Evolutionary conservation across 768 basidiomycete genomes (phyloP).

Genomic region (Paxillus involutus): DNA sequence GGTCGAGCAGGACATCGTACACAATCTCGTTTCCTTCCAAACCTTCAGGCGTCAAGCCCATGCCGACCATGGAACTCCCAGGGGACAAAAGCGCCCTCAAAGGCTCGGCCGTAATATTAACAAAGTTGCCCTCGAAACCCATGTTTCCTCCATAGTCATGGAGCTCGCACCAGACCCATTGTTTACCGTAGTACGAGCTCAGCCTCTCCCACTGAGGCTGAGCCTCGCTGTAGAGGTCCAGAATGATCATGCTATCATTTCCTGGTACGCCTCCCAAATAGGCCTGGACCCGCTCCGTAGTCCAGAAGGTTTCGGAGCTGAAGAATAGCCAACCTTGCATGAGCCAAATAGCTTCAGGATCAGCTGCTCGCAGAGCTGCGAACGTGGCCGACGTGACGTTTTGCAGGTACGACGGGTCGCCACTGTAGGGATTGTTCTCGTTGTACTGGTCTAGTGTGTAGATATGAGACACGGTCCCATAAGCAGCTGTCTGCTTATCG

Average conservation of each 20-base stretch:
- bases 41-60: conserved; percentile 40
- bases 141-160: conserved; percentile 40
- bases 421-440: conserved; percentile 39
- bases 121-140: conserved; percentile 38
- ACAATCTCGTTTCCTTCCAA: conserved; percentile 45
- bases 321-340: conserved; percentile 47
- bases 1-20: conserved; percentile 41
- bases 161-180: conserved; percentile 43
- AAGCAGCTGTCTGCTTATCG: conserved; percentile 35
- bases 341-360: conserved; percentile 41
- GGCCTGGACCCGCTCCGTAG: conserved; percentile 37
- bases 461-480: conserved; percentile 39
- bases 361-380: conserved; percentile 36
- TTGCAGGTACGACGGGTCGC: conserved; percentile 32
- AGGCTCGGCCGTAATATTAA: conserved; percentile 33
- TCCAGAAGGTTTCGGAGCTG: conserved; percentile 37
- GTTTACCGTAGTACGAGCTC: conserved; percentile 37
- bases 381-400: conserved; percentile 35
- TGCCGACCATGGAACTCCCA: conserved; percentile 36
- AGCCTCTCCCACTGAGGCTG: conserved; percentile 43
- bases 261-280: conserved; percentile 39
- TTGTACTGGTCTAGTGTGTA: conserved; percentile 48
- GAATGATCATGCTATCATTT: conserved; percentile 39
- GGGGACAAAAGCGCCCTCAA: conserved; percentile 29
- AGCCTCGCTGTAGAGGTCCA: conserved; percentile 41